Base-by-base conservation (phyloP, 2,329 filamentous ascomycete species). In the Dothideomycetes sp. region DNA sequence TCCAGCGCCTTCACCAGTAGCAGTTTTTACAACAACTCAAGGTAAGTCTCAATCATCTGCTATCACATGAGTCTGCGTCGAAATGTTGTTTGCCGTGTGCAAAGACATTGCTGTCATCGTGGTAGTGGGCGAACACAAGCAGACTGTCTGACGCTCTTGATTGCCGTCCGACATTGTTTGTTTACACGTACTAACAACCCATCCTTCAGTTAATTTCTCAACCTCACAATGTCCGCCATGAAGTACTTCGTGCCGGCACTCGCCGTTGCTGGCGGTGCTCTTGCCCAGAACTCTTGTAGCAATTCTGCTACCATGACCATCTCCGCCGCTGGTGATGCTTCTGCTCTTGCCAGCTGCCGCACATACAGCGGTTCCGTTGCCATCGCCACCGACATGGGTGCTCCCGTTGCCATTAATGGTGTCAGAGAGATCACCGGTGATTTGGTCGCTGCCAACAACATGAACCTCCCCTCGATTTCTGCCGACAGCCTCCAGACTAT, bases 291-390 rank as follows among this genome's bases (percentile, higher is more conserved):
- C 43, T 51, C 57, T 39, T 70, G 67, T 59, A 63, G 58, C 46
- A 25, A 29, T 11, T 51, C 46, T 43, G 55, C 62, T 53, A 68
- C 60, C 50, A 72, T 64, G 63, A 78, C 74, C 51, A 70, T 86
- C 66, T 71, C 71, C 61, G 69, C 61, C 66, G 65, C 60, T 41
- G 74, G 76, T 52, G 73, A 84, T 57, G 78, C 74, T 43, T 70
- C 69, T 13, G 60, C 59, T 34, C 65, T 89, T 45, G 61, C 72
- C 40, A 55, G 58, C 48, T 94, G 88, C 74, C 59, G 64, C n/a
- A 82, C 74, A 42, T 72, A 84, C 58, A 65, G 74, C 37, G 86
- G 82, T 55, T 71, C 74, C 59, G 68, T 94, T 47, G 70, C 75
- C 48, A 71, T 94, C 49, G 71, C 70, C 47, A 67, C 69, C 25